Evolutionary conservation across 2,329 filamentous ascomycete species (phyloP), one percentile per base, ranked within the genome.

Genomic region (Pyrenochaeta sp.): DNA sequence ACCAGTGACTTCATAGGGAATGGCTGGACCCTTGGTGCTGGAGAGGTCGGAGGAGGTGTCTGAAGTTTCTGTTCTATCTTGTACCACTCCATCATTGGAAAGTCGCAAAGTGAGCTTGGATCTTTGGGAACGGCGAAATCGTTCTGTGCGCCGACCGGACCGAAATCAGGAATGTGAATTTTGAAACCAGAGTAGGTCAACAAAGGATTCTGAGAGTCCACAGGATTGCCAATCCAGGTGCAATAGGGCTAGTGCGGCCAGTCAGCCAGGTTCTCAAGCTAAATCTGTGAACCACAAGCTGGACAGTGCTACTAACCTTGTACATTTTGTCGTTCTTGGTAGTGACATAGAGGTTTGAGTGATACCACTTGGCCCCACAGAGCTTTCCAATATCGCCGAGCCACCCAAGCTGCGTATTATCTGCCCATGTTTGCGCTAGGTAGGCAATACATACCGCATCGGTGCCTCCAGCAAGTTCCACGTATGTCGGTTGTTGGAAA

Each of bases 381-480:
- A 29, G 33, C 31, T 33, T 49, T 11, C 47, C 56, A 30, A 58
- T 46, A 23, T 62, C 59, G 6, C 59, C 56, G 1, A 54, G 7
- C 54, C 53, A 62, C 7, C 39, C 56, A 4, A 51, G 27, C n/a
- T 54, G 30, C 12, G 46, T 53, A 10, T 47, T 49, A 36, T 57
- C 53, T 18, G 56, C 12, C 51, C 49, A 53, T 4, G 51, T 60
- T 14, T 50, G 53, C 4, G 56, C 39, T n/a, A 62, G 46, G 23
- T 62, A 56, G 9, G 56, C 53, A 14, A 62, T 43, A 30, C 59
- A 62, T 3, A 60, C 30, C 14, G 50, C 59, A 21, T 62, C 54
- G 10, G 18, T 29, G 4, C 50, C 49, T 33, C 42, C 49, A 31
- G 43, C 21, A 9, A 51, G 21, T 29, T 51, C 42, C 5, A 51